A percentile compares a stretch with the other conserved stretches of the same genome.
Conservation (phyloP, 2,329 filamentous ascomycete species). For the Ophiostoma himal-ulmi region DNA sequence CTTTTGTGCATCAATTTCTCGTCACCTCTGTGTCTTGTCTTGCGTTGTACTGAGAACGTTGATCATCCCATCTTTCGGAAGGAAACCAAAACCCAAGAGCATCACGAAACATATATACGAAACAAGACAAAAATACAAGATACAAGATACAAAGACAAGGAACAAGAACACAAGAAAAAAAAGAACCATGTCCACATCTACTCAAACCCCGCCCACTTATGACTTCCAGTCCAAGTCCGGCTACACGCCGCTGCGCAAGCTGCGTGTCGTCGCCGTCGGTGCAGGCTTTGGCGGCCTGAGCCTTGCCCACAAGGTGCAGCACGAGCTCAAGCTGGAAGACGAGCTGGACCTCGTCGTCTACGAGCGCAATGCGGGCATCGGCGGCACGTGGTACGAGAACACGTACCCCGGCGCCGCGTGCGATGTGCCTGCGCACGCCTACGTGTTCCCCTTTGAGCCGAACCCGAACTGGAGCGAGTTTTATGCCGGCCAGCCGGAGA, state of each 20-base stretch:
- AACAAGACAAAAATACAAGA: not conserved
- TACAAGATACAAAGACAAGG: not conserved
- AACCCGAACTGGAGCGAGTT: slow-evolving; percentile 51
- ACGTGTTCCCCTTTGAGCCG: slow-evolving; percentile 39
- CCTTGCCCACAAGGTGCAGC: slow-evolving; percentile 7
- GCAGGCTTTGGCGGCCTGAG: not conserved
- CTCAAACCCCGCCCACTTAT: not conserved
- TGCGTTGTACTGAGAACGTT: not conserved
- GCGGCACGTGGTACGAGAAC: slow-evolving; percentile 50
- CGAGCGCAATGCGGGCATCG: slow-evolving; percentile 43
- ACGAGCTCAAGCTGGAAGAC: slow-evolving; percentile 10
- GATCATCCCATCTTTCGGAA: not conserved
- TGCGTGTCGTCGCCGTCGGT: not conserved
- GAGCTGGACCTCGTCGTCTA: slow-evolving; percentile 35
- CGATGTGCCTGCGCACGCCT: slow-evolving; percentile 16
- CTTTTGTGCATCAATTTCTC: not conserved
- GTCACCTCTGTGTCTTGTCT: not conserved
- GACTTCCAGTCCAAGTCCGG: slow-evolving; percentile 4
- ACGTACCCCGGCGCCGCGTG: slow-evolving; percentile 30
- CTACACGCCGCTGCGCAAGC: slow-evolving; percentile 5
- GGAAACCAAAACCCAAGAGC: not conserved
- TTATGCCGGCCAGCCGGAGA: slow-evolving; percentile 45
- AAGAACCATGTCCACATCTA: not conserved
- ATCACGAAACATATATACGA: not conserved
- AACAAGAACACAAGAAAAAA: not conserved